Conservation (phyloP, 495 filamentous ascomycete genomes). For the Aspergillus indologenus region DNA sequence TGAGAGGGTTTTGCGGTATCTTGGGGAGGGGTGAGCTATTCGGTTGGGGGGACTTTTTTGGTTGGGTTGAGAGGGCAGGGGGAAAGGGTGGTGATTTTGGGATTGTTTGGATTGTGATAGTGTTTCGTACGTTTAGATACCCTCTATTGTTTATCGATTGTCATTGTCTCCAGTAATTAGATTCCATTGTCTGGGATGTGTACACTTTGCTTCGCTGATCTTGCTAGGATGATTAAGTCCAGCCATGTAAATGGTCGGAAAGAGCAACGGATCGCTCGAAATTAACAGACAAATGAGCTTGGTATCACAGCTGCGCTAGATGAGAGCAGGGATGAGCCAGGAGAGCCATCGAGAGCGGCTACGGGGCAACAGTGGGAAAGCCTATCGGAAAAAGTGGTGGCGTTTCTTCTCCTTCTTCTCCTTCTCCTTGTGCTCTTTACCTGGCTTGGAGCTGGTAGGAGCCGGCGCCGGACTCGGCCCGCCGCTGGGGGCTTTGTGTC, state of each 20-base stretch:
- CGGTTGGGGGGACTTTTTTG: not conserved
- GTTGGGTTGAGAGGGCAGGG: not conserved
- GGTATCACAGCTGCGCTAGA: constrained; percentile 39
- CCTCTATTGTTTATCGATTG: no score
- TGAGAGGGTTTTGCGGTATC: constrained; percentile 69
- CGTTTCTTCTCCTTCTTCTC: constrained; percentile 52
- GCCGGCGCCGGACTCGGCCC: constrained; percentile 21
- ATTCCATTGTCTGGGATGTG: no score
- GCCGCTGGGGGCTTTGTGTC: constrained; percentile 19
- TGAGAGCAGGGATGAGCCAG: constrained; percentile 15
- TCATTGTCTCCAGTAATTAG: no score
- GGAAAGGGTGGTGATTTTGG: no score
- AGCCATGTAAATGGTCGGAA: not conserved
- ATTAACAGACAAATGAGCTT: constrained; percentile 24
- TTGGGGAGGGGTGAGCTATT: constrained; percentile 40
- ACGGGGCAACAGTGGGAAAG: not conserved
- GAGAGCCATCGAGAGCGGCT: not conserved
- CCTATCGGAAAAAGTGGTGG: constrained; percentile 66
- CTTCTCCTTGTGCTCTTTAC: constrained; percentile 24
- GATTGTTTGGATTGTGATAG: no score
- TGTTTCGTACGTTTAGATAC: no score
- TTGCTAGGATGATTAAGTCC: no score
- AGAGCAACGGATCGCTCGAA: not conserved
- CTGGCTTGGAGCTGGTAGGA: constrained; percentile 25
- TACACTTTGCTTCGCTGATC: no score